Evolutionary conservation across 1,284 basidiomycete genomes (phyloP), one percentile per base, ranked within the genome.

Genomic region (Puccinia horiana): DNA sequence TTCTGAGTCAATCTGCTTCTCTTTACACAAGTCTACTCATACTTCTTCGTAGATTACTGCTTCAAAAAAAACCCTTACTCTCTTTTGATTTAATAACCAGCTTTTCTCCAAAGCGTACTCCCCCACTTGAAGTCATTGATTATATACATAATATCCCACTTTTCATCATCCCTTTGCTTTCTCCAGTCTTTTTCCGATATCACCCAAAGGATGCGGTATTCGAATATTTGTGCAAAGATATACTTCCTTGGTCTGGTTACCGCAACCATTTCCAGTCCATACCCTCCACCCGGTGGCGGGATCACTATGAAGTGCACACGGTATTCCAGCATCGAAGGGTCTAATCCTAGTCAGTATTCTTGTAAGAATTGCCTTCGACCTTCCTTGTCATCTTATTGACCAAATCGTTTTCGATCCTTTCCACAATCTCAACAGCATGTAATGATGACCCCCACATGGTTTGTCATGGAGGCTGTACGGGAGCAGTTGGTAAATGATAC

Each of bases 1-100:
- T 69, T 69, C 40, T 69, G 65, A 69, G 20, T 69, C 65, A 69
- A 69, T 69, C 65, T 65, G 42, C 65, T 65, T 65, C 63, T 16
- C 63, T 40, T 65, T 3, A 18, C 61, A 18, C 29, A n/a, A 63
- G 16, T 32, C 14, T 63, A 63, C 61, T 23, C 44, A 47, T 47
- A 47, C 44, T 47, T 47, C 44, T 47, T 47, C 9, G 44, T 47
- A 47, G 44, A 47, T 47, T 47, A 47, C 44, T 47, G 44, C 44
- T 16, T 47, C 16, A 8, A 47, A 47, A 47, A 42, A 3, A 0
- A 18, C 3, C 6, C 32, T 65, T 65, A 65, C 63, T 65, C 37
- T 65, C 63, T 12, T 65, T 65, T 65, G 44, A 18, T 18, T n/a
- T 35, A 63, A 12, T 18, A 54, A 5, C 52, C 52, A 54, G 61